These are phyloP conservation scores for Aspergillus clavatus DNA, from an alignment of 2,329 filamentous ascomycete genomes.

Conservation along the genomic window DNA sequence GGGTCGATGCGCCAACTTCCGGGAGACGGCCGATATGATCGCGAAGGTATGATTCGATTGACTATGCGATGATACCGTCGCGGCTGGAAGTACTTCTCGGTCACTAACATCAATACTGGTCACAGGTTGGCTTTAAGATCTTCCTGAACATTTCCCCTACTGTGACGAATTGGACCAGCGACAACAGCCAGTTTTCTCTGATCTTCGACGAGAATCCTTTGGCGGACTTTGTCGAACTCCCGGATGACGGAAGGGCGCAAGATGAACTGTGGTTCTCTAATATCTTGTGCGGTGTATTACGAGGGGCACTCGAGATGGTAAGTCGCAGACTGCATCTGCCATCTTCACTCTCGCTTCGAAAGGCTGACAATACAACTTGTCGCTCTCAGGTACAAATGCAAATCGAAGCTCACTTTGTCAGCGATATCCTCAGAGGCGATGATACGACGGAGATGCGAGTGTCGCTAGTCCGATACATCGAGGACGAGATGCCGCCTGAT, in stretches of 20 bases:
- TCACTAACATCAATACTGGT: conserved; percentile 7
- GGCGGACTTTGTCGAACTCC: conserved; percentile 94
- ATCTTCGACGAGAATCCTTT: conserved; percentile 96
- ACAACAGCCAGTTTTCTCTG: conserved; percentile 93
- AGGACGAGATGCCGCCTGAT: conserved; percentile 94
- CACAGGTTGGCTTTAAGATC: conserved; percentile 93
- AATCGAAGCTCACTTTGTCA: conserved; percentile 93
- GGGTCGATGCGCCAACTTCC: conserved; percentile 83
- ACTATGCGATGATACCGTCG: not conserved
- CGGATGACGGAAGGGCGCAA: conserved; percentile 90
- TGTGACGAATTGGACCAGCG: conserved; percentile 91
- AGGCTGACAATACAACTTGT: conserved; percentile 3
- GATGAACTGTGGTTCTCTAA: conserved; percentile 99
- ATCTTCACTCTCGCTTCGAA: not conserved
- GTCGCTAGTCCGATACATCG: conserved; percentile 85
- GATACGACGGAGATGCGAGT: conserved; percentile 97
- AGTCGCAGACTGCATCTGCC: conserved; percentile 12
- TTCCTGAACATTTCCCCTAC: conserved; percentile 95
- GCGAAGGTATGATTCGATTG: conserved; percentile 60
- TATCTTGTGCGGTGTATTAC: conserved; percentile 86
- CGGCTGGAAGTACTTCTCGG: too few relatives aligned
- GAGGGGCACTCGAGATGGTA: conserved; percentile 94
- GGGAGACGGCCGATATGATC: conserved; percentile 95
- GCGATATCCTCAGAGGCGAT: conserved; percentile 84
- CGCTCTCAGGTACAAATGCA: conserved; percentile 76